A percentile compares a stretch with the other conserved stretches of the same genome.
phyloP scores from a whole-genome alignment of 495 filamentous ascomycete genomes.

The Xylaria sp. region DNA sequence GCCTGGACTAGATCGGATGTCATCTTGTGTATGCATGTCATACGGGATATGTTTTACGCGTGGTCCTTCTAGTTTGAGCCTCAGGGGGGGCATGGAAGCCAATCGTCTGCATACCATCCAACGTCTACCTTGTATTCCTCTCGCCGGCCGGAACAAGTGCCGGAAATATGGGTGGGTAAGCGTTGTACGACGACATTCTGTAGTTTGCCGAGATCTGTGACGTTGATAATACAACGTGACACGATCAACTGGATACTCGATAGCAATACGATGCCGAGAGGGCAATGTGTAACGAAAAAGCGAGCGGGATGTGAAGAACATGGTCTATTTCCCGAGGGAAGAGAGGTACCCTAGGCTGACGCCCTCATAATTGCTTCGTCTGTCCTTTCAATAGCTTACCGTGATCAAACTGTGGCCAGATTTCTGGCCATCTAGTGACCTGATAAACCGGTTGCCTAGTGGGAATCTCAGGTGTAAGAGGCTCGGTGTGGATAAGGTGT shows the following conservation, averaged over 20 bases:
- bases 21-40: background rate
- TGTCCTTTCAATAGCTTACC: no score
- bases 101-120: background rate
- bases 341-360: background rate
- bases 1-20: background rate
- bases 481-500: conserved; percentile 4
- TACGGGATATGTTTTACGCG: background rate
- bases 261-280: background rate
- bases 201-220: background rate
- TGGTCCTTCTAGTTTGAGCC: background rate
- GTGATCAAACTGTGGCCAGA: background rate
- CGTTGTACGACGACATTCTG: conserved; percentile 7
- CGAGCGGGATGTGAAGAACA: background rate
- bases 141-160: background rate
- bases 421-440: background rate
- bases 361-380: background rate
- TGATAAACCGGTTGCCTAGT: conserved; percentile 7
- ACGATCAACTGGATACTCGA: background rate
- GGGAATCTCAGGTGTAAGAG: background rate
- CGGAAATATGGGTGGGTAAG: background rate
- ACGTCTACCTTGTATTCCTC: background rate
- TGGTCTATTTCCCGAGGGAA: background rate
- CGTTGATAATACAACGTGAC: background rate
- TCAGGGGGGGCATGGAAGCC: background rate
- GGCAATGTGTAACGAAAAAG: background rate